Conservation (phyloP, 2,329 filamentous ascomycete species). For the Sporothrix mexicana region DNA sequence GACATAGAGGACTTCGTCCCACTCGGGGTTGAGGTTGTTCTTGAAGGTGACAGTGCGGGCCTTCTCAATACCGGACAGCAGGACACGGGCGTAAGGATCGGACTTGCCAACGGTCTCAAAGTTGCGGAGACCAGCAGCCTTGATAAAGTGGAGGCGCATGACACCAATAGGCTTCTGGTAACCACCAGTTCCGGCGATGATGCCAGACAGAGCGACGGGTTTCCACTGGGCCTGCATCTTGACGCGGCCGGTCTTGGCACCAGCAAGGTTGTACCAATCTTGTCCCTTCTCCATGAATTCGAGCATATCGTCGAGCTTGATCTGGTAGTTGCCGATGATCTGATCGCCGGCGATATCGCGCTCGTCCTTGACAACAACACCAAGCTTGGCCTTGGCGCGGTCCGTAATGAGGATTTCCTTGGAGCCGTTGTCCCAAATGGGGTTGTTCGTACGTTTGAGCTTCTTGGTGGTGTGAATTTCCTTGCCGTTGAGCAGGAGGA, state of each 20-base stretch:
- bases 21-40: conserved; percentile 94
- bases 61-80: conserved; percentile 89
- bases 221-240: conserved; percentile 96
- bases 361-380: conserved; percentile 93
- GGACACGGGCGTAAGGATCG: conserved; percentile 87
- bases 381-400: conserved; percentile 85
- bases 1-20: conserved; percentile 94
- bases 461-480: conserved; percentile 88
- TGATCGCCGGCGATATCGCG: conserved; percentile 84
- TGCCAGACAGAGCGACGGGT: conserved; percentile 83
- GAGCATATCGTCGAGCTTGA: conserved; percentile 92
- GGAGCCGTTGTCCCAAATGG: conserved; percentile 89
- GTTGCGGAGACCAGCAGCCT: conserved; percentile 82
- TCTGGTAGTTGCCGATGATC: conserved; percentile 88
- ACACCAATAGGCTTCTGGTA: conserved; percentile 95
- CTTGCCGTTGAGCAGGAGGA: conserved; percentile 88
- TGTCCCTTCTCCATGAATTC: conserved; percentile 90
- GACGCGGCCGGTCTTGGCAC: conserved; percentile 79
- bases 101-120: conserved; percentile 96
- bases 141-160: conserved; percentile 90
- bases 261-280: conserved; percentile 92
- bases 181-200: conserved; percentile 77
- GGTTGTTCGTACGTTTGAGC: conserved; percentile 95
- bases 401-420: conserved; percentile 97
- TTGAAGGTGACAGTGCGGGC: conserved; percentile 92